Percentiles rank a stretch among this genome's conserved stretches.
phyloP scores from a whole-genome alignment of 2,329 filamentous ascomycete genomes.

The Penicillium sp. region DNA sequence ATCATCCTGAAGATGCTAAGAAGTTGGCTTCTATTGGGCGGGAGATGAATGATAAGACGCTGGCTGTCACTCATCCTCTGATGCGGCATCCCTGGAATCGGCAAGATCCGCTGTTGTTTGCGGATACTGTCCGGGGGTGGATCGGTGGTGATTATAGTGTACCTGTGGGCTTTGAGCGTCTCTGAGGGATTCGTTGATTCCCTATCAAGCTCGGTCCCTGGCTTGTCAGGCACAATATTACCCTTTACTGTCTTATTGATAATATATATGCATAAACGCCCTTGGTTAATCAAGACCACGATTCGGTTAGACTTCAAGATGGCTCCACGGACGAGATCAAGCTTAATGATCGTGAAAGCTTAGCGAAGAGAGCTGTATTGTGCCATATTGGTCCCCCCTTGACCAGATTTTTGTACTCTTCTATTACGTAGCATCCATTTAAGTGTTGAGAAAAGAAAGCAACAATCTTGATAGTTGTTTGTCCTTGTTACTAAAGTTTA shows the following conservation, averaged over 20 bases:
- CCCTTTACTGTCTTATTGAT: too few relatives aligned
- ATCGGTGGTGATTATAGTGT: neutral
- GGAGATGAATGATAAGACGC: neutral
- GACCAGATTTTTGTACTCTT: neutral
- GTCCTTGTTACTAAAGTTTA: neutral
- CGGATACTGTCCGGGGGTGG: neutral
- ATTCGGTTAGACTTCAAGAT: neutral
- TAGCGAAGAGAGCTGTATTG: neutral
- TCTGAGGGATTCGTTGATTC: neutral
- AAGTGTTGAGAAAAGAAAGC: neutral
- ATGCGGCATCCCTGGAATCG: neutral
- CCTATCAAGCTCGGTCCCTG: neutral
- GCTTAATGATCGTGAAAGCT: neutral
- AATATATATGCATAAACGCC: neutral
- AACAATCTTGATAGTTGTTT: neutral
- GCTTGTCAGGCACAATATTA: neutral
- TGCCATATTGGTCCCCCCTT: too few relatives aligned
- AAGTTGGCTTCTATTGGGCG: neutral
- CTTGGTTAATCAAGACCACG: too few relatives aligned
- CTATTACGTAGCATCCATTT: neutral
- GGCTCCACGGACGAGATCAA: neutral
- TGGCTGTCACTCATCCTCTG: conserved; percentile 2
- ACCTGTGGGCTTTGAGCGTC: neutral
- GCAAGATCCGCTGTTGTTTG: neutral
- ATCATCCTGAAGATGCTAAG: neutral